A percentile compares a stretch with the other conserved stretches of the same genome.
Conservation (phyloP, 1,284 basidiomycete genomes). For the Taiwanofungus camphoratus region DNA sequence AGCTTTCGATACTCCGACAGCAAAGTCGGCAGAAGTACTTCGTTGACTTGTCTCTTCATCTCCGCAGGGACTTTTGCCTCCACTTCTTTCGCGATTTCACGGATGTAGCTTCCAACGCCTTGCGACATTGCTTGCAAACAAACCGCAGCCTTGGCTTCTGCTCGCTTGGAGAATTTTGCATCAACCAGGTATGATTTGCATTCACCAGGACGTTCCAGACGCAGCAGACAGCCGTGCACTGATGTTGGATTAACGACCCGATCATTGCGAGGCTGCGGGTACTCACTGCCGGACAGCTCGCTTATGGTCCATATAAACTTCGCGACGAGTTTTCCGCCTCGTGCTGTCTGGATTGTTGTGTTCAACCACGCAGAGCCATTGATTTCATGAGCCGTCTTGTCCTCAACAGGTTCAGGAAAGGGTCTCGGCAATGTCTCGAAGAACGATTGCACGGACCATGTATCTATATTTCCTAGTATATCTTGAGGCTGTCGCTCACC, state of each 20-base stretch:
- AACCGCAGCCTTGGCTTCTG: conserved; percentile 59
- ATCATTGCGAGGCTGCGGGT: neutral
- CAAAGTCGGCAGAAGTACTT: conserved; percentile 39
- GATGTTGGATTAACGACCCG: conserved; percentile 6
- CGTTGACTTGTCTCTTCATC: conserved; percentile 37
- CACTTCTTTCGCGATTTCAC: conserved; percentile 33
- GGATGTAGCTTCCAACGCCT: conserved; percentile 51
- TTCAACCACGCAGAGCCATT: conserved; percentile 53
- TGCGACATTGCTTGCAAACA: conserved; percentile 56
- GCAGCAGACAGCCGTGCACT: conserved; percentile 61
- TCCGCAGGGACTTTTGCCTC: conserved; percentile 39
- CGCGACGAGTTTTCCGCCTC: conserved; percentile 39
- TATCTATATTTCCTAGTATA: neutral
- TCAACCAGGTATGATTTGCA: conserved; percentile 54
- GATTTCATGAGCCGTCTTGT: conserved; percentile 39
- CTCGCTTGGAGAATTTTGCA: conserved; percentile 46
- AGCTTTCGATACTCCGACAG: conserved; percentile 39
- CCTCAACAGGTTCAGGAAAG: conserved; percentile 44
- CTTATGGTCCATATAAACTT: conserved; percentile 41
- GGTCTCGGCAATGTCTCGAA: conserved; percentile 54
- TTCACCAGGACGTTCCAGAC: conserved; percentile 44
- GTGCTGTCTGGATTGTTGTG: conserved; percentile 41
- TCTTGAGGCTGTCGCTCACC: conserved; percentile 6
- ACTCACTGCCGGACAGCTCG: conserved; percentile 38
- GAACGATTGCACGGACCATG: conserved; percentile 44